These are phyloP conservation scores for Gypsophila paniculata DNA, from an alignment of 179 eudicot species.

Conservation along the genomic window DNA sequence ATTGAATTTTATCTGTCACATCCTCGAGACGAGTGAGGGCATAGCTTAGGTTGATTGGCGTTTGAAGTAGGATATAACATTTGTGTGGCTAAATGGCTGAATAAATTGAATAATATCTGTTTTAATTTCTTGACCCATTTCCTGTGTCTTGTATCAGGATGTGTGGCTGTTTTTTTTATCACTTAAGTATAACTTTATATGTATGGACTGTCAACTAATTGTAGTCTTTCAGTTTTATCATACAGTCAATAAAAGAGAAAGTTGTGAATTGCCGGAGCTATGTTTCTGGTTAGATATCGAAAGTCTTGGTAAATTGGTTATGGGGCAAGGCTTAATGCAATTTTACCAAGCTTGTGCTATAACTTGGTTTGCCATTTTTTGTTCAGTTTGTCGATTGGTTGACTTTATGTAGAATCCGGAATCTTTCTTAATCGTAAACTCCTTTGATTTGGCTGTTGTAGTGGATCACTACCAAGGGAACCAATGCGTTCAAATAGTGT, in stretches of 20 bases:
- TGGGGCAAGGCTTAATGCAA: not conserved
- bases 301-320: not conserved
- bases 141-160: not conserved
- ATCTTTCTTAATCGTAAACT: not conserved
- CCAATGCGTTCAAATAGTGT: slow-evolving; percentile 65
- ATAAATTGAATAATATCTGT: not conserved
- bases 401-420: not conserved
- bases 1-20: not conserved
- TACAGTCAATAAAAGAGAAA: not conserved
- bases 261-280: not conserved
- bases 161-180: slow-evolving; percentile 1
- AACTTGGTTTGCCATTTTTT: not conserved
- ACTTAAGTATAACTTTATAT: not conserved
- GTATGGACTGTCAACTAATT: not conserved
- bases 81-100: not conserved
- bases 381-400: slow-evolving; percentile 7
- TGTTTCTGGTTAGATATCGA: not conserved
- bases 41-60: not conserved
- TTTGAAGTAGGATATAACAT: not conserved
- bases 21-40: slow-evolving; percentile 11
- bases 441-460: slow-evolving; percentile 36
- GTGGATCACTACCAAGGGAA: slow-evolving; percentile 85
- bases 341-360: slow-evolving; percentile 1
- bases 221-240: not conserved
- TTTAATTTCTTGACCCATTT: not conserved